Conservation (phyloP, 345 rosid species). For the Abelmoschus esculentus region DNA sequence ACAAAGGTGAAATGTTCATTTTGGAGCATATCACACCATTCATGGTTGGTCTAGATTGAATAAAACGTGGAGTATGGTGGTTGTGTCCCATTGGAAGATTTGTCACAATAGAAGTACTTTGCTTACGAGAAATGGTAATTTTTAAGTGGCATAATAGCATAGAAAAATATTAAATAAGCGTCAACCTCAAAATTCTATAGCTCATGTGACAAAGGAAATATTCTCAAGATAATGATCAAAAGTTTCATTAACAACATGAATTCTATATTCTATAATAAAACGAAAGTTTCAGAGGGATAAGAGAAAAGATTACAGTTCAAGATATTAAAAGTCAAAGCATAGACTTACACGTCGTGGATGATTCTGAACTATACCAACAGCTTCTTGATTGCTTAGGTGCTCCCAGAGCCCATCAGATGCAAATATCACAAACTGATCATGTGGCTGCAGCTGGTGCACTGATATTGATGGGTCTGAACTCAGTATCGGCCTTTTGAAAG, state of each 20-base stretch:
- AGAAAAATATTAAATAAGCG: too few species aligned
- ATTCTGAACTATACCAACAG: constrained; percentile 61
- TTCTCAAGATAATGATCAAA: not conserved
- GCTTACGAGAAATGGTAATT: too few species aligned
- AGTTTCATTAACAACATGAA: not conserved
- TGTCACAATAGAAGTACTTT: too few species aligned
- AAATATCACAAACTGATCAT: constrained; percentile 62
- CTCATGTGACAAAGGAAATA: too few species aligned
- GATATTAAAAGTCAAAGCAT: not conserved
- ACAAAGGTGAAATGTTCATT: too few species aligned
- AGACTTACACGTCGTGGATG: constrained; percentile 53
- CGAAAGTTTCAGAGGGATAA: not conserved
- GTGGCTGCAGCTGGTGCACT: constrained; percentile 53
- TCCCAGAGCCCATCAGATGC: constrained; percentile 96
- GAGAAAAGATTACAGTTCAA: not conserved
- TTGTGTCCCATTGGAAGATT: too few species aligned
- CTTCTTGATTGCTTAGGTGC: constrained; percentile 75
- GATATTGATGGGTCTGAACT: constrained; percentile 71
- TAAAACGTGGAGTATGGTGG: too few species aligned
- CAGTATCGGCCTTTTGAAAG: constrained; percentile 56
- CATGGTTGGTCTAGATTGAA: too few species aligned
- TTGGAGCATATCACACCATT: too few species aligned
- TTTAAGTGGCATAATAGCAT: too few species aligned
- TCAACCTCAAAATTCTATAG: too few species aligned
- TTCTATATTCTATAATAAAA: not conserved